Evolutionary conservation across 108 stramenopile species (phyloP), one percentile per base, ranked within the genome.

Genomic region (Cylindrotheca closterium): DNA sequence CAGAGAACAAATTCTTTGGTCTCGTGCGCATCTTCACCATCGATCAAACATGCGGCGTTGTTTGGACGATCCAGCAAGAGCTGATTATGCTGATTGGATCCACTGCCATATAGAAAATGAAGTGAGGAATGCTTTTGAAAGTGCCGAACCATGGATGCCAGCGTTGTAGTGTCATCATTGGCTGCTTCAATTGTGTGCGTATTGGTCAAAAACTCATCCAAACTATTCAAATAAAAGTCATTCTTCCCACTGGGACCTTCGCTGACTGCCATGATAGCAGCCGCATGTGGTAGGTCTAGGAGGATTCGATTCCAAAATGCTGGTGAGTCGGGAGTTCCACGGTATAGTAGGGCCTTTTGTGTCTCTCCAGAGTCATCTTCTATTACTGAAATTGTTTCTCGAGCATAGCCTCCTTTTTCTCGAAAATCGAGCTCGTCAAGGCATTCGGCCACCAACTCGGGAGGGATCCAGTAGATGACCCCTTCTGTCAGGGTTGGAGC

Each of bases 391-490:
- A 90, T 86, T 10, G 88, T 64, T 52, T 94, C 93, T 54, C 93
- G 61, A 29, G 86, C 86, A 64, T 94, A 91, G 23, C 78, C 82
- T 47, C 89, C 92, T 61, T 87, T 94, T 75, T 94, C 89, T 50
- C 93, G 82, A 79, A 94, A 94, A 68, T 94, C 93, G 47, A 94
- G 62, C 59, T 94, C 89, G 1, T 79, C 86, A 68, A 94, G 68
- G 60, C 89, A 91, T 60, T 83, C 78, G 18, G 84, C 59, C 4
- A 82, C 87, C 51, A 87, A 72, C 34, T 78, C 80, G 10, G 71
- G 75, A 18, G 88, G 87, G 1, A 94, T 73, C 0, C 58, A 65
- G 55, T 77, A 94, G 29, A 94, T 82, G 47, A 94, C 25, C 3
- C 93, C 93, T 60, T 89, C 87, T 17, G 89, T 88, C 81, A 82